Evolutionary conservation across 2,329 filamentous ascomycete genomes (phyloP), one percentile per base, ranked within the genome.

Genomic region (Stagonosporopsis chrysanthemi): DNA sequence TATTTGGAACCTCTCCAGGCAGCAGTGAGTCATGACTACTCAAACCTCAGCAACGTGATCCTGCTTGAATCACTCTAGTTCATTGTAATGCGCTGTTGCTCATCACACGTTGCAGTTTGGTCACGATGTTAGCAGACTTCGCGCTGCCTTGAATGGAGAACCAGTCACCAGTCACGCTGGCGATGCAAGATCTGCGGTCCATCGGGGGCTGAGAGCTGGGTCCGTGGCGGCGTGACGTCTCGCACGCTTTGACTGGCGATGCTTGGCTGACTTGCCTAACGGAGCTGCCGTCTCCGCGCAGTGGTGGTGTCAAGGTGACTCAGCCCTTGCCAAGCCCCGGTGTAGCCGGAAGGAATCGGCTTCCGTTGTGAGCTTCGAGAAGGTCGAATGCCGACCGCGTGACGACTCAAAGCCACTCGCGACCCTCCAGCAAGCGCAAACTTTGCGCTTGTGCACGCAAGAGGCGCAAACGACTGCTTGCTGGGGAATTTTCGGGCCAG

Each of bases 41-140:
- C 14, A 15, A 9, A 38, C 33, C n/a, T 36, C 31, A 31, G 14
- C 51, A 49, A 45, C 24, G 52, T 59, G 51, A 47, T 43, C 46
- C 43, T 14, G 26, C 38, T 48, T 52, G 48, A 49, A 57, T 55
- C 46, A 55, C 42, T 44, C 52, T 52, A 59, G 47, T 43, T 49
- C 38, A 43, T 35, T 24, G 15, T 31, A 31, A 52, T 44, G 48
- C 43, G 48, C 43, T 31, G 43, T 48, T 31, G 33, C 31, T 44
- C 39, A 40, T 23, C 26, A 52, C 26, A 48, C 33, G 26, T 60
- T 61, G 58, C 52, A 50, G 40, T 44, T 50, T 24, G 39, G 46
- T 68, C 71, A 67, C 71, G 69, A 46, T 68, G 59, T 70, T 69
- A 71, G 66, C 67, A 68, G 69, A 68, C 63, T 65, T 57, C 54